A percentile compares a stretch with the other conserved stretches of the same genome.
phyloP scores from a whole-genome alignment of 208 protist species.

The Angomonas deanei region DNA sequence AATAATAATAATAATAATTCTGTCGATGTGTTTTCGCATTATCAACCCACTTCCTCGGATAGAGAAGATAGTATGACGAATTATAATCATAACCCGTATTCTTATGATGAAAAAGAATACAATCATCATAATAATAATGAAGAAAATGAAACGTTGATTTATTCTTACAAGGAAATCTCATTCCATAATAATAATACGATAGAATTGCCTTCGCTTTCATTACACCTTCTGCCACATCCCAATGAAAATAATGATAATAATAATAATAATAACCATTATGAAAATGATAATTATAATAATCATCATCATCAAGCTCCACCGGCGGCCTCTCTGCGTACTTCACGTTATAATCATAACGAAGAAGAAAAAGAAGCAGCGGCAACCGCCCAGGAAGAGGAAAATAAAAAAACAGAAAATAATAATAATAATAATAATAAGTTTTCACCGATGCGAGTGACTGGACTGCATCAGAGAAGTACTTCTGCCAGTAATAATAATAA shows the following conservation, averaged over 20 bases:
- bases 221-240: too few species aligned
- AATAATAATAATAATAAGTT: too few species aligned
- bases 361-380: too few species aligned
- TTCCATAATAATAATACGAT: background rate
- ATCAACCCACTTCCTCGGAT: background rate
- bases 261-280: background rate
- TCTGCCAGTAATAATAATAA: too few species aligned
- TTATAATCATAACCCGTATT: background rate
- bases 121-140: background rate
- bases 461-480: too few species aligned
- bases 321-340: too few species aligned
- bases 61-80: background rate
- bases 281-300: background rate
- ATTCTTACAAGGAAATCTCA: background rate
- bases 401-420: background rate
- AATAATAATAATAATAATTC: slow-evolving; percentile 1
- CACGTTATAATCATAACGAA: too few species aligned
- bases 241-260: background rate
- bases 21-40: background rate
- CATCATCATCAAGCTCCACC: too few species aligned
- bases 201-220: background rate
- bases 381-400: background rate
- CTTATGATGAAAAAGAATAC: background rate
- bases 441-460: too few species aligned
- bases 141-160: background rate